phyloP scores from a whole-genome alignment of 805 yeast species.

The Isabelozyma rhagii region DNA sequence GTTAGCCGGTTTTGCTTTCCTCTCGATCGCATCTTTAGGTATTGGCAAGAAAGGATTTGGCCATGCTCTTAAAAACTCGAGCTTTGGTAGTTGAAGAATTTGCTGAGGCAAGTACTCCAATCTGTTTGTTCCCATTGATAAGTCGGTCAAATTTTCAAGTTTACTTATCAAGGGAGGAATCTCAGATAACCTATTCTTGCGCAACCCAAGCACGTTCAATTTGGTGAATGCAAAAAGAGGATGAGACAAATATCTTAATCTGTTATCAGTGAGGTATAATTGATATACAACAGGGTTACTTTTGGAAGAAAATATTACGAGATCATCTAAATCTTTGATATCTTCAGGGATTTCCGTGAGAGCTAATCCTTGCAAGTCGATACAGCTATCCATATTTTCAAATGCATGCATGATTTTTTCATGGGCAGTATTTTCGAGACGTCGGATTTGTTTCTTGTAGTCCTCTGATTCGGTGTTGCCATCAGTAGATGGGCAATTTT shows the following conservation, averaged over 20 bases:
- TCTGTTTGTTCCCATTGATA: constrained; percentile 52
- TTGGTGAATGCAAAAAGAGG: constrained; percentile 48
- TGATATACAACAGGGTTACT: constrained; percentile 30
- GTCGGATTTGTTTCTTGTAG: constrained; percentile 15
- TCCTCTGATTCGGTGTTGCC: constrained; percentile 18
- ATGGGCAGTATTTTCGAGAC: constrained; percentile 29
- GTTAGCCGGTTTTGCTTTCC: constrained; percentile 4
- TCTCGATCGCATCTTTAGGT: constrained; percentile 21
- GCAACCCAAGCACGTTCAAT: constrained; percentile 49
- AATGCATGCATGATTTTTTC: constrained; percentile 43
- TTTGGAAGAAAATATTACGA: constrained; percentile 39
- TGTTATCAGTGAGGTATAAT: constrained; percentile 50
- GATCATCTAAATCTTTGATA: constrained; percentile 52
- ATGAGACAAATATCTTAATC: constrained; percentile 46
- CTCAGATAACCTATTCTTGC: constrained; percentile 47
- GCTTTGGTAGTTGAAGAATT: constrained; percentile 41
- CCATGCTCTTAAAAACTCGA: constrained; percentile 49
- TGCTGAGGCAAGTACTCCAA: constrained; percentile 52
- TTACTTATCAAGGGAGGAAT: constrained; percentile 48
- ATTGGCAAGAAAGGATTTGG: constrained; percentile 46
- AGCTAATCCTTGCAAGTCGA: constrained; percentile 47
- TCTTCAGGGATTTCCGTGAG: constrained; percentile 54
- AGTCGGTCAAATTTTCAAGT: constrained; percentile 41
- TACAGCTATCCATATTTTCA: constrained; percentile 43
- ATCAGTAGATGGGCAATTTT: constrained; percentile 31